A percentile compares a stretch with the other conserved stretches of the same genome.
Evolutionary conservation across 352 stramenopile species (phyloP).

Genomic region (Globisporangium echinulatum): DNA sequence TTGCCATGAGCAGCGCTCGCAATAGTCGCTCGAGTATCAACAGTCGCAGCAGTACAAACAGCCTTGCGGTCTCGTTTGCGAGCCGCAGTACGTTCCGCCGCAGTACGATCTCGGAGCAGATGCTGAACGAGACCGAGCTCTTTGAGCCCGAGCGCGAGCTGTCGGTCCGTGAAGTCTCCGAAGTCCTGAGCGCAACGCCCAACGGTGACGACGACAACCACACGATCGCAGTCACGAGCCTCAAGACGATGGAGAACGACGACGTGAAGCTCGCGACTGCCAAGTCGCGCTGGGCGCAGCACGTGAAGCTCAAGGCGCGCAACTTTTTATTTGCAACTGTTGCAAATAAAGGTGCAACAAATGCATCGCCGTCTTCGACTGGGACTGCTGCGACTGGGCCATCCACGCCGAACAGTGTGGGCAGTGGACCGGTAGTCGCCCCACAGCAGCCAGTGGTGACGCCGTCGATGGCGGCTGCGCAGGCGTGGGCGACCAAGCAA

Average conservation of each 20-base stretch:
- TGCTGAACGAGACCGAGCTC: conserved; percentile 76
- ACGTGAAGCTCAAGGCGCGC: conserved; percentile 77
- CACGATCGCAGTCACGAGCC: conserved; percentile 73
- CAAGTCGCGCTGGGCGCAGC: conserved; percentile 77
- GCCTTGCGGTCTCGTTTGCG: conserved; percentile 59
- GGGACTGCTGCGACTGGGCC: conserved; percentile 3
- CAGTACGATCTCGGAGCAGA: conserved; percentile 79
- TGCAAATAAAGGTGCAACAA: conserved; percentile 16
- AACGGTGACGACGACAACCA: conserved; percentile 56
- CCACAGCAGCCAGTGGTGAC: conserved; percentile 9
- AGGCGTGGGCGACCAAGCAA: conserved; percentile 73
- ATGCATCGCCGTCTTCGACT: background rate
- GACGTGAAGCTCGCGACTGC: conserved; percentile 78
- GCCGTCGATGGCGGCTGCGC: conserved; percentile 40
- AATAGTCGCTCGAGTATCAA: conserved; percentile 5
- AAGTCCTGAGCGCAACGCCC: conserved; percentile 61
- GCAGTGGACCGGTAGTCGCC: conserved; percentile 1
- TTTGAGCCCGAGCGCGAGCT: conserved; percentile 80
- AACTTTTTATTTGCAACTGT: conserved; percentile 72
- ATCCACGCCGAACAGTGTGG: background rate
- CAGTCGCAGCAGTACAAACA: conserved; percentile 20
- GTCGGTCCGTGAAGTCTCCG: conserved; percentile 61
- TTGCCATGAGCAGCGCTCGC: conserved; percentile 17
- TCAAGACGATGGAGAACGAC: conserved; percentile 76
- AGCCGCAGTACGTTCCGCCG: conserved; percentile 73